Evolutionary conservation across 2,329 filamentous ascomycete genomes (phyloP).

Genomic region (Cercospora sp.): DNA sequence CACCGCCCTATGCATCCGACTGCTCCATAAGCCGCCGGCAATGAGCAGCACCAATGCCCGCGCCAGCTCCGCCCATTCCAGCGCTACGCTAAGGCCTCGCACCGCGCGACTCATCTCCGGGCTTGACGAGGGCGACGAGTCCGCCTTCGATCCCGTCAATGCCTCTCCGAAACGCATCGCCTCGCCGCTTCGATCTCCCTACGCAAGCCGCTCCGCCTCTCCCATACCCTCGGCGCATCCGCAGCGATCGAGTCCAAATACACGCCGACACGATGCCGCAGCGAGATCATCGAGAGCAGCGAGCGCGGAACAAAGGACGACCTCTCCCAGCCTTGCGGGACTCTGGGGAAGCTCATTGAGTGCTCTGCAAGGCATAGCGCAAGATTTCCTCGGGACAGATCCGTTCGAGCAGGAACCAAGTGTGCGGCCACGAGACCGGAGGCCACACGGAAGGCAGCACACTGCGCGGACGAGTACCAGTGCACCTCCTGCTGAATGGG

Average conservation of each 20-base stretch:
- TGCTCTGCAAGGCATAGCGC: slow-evolving; percentile 52
- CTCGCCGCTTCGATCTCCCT: slow-evolving; percentile 43
- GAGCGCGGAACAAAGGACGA: slow-evolving; percentile 25
- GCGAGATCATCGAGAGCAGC: slow-evolving; percentile 15
- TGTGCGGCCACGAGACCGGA: slow-evolving; percentile 35
- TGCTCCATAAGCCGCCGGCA: slow-evolving; percentile 20
- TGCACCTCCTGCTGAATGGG: slow-evolving; percentile 51
- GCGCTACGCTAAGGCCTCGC: slow-evolving; percentile 49
- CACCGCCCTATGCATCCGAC: slow-evolving; percentile 2
- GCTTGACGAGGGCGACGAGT: slow-evolving; percentile 48
- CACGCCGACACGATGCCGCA: slow-evolving; percentile 11
- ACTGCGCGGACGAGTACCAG: slow-evolving; percentile 34
- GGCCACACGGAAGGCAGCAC: slow-evolving; percentile 31
- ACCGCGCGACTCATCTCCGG: slow-evolving; percentile 51
- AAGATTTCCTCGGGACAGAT: slow-evolving; percentile 51
- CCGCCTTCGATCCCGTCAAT: slow-evolving; percentile 39
- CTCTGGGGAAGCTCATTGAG: slow-evolving; percentile 53
- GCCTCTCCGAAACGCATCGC: slow-evolving; percentile 37
- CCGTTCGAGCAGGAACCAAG: slow-evolving; percentile 19
- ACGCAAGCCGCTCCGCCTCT: slow-evolving; percentile 44
- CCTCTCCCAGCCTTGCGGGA: slow-evolving; percentile 42
- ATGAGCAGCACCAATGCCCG: slow-evolving; percentile 31
- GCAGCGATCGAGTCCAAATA: slow-evolving; percentile 22
- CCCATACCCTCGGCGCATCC: slow-evolving; percentile 45
- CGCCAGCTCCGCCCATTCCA: slow-evolving; percentile 31